phyloP scores from a whole-genome alignment of 768 basidiomycete species.

The Russula virescens region DNA sequence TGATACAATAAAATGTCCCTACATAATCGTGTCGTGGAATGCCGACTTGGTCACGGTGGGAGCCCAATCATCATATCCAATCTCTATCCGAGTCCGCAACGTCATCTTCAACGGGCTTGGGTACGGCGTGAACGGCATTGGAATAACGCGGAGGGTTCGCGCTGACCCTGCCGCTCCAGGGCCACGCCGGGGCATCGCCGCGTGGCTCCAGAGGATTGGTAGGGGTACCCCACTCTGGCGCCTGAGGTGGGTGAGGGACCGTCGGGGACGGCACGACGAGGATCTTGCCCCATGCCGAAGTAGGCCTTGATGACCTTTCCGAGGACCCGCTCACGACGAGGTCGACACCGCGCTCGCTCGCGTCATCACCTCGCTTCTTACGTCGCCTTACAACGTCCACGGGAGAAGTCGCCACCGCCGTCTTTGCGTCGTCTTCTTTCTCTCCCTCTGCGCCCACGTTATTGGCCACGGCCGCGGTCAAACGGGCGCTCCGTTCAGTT shows the following conservation, averaged over 20 bases:
- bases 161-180: not conserved
- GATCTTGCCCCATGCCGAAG: constrained; percentile 10
- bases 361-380: not conserved
- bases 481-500: not conserved
- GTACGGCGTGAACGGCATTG: too few relatives aligned
- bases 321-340: not conserved
- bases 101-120: not conserved
- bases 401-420: not conserved
- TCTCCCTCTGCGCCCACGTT: not conserved
- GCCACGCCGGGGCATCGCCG: not conserved
- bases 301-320: not conserved
- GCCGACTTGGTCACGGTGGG: too few relatives aligned
- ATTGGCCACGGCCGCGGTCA: not conserved
- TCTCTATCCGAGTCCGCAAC: not conserved
- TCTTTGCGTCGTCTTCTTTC: not conserved
- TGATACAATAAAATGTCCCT: not conserved
- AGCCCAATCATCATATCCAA: not conserved
- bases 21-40: not conserved
- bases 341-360: not conserved
- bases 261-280: constrained; percentile 12
- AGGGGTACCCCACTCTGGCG: not conserved
- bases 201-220: not conserved
- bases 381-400: constrained; percentile 1
- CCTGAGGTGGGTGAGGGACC: not conserved
- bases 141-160: not conserved